Conservation (phyloP, 495 filamentous ascomycete species). For the Aspergillus baeticus region DNA sequence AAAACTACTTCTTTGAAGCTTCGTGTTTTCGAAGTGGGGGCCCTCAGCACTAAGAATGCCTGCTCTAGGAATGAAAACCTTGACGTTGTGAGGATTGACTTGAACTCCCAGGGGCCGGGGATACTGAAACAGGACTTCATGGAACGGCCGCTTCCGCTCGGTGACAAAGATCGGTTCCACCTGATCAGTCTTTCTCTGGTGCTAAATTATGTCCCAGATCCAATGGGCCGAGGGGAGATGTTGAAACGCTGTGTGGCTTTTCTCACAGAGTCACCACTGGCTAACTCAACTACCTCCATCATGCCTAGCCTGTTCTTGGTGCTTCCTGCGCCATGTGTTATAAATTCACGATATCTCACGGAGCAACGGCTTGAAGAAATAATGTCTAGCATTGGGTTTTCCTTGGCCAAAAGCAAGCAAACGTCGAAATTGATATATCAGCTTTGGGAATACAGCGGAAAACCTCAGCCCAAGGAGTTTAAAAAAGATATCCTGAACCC, state of each 20-base stretch:
- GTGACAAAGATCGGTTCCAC: constrained; percentile 69
- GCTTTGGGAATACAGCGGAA: constrained; percentile 62
- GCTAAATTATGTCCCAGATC: constrained; percentile 86
- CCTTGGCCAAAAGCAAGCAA: constrained; percentile 60
- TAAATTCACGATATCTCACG: constrained; percentile 88
- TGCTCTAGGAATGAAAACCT: constrained; percentile 71
- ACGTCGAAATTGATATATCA: constrained; percentile 87
- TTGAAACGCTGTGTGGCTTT: constrained; percentile 60
- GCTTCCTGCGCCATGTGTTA: constrained; percentile 81
- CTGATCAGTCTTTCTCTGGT: constrained; percentile 92
- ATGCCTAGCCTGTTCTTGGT: constrained; percentile 88
- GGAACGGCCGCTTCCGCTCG: constrained; percentile 69
- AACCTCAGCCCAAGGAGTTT: constrained; percentile 36
- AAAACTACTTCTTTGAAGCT: constrained; percentile 35
- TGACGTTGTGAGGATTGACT: constrained; percentile 81
- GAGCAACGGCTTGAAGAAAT: constrained; percentile 69
- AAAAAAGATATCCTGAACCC: constrained; percentile 73
- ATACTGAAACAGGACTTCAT: constrained; percentile 95
- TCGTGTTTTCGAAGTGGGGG: constrained; percentile 84
- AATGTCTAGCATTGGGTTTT: constrained; percentile 75
- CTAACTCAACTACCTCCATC: constrained; percentile 25
- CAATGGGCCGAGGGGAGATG: constrained; percentile 81
- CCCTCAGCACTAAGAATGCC: constrained; percentile 79
- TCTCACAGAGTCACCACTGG: constrained; percentile 61
- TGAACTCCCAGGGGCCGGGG: constrained; percentile 77